Conservation (phyloP, 2,329 filamentous ascomycete genomes). For the Clarireedia paspali region DNA sequence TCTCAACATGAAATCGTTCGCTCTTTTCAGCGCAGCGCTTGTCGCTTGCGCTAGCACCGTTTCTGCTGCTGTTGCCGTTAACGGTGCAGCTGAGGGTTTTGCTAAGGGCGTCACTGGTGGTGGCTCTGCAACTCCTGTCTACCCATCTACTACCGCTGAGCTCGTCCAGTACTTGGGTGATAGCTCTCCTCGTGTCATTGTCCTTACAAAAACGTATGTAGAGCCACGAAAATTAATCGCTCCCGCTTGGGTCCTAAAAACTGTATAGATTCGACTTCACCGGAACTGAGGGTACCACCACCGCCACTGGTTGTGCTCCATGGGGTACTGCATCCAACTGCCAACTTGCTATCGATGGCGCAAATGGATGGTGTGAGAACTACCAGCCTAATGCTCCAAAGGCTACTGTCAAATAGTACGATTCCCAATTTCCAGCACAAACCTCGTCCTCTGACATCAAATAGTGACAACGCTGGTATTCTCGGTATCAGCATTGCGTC, state of each 20-base stretch:
- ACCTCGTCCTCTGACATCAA: too few relatives aligned
- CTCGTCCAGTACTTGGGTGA: slow-evolving; percentile 37
- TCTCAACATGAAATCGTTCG: slow-evolving; percentile 12
- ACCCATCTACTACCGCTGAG: slow-evolving; percentile 46
- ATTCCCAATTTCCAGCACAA: too few relatives aligned
- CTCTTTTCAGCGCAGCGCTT: slow-evolving; percentile 6
- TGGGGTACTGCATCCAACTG: slow-evolving; percentile 32
- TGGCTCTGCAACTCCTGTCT: slow-evolving; percentile 44
- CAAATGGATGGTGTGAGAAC: neutral
- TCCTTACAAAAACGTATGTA: slow-evolving; percentile 41
- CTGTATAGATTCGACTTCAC: slow-evolving; percentile 37
- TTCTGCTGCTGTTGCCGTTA: slow-evolving; percentile 25
- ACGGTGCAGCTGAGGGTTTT: slow-evolving; percentile 31
- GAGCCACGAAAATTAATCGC: too few relatives aligned
- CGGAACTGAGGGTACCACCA: slow-evolving; percentile 36
- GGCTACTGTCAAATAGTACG: slow-evolving; percentile 12
- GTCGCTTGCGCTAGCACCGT: slow-evolving; percentile 5
- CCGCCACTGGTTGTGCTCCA: slow-evolving; percentile 12
- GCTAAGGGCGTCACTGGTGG: slow-evolving; percentile 52
- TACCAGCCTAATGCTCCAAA: neutral
- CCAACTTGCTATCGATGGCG: slow-evolving; percentile 46
- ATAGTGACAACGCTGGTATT: slow-evolving; percentile 20
- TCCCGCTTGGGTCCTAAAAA: too few relatives aligned
- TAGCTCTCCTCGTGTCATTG: slow-evolving; percentile 36
- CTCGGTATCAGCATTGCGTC: slow-evolving; percentile 21